These are phyloP conservation scores for Saccharomycopsis sp. DNA, from an alignment of 805 yeast species.

Conservation along the genomic window DNA sequence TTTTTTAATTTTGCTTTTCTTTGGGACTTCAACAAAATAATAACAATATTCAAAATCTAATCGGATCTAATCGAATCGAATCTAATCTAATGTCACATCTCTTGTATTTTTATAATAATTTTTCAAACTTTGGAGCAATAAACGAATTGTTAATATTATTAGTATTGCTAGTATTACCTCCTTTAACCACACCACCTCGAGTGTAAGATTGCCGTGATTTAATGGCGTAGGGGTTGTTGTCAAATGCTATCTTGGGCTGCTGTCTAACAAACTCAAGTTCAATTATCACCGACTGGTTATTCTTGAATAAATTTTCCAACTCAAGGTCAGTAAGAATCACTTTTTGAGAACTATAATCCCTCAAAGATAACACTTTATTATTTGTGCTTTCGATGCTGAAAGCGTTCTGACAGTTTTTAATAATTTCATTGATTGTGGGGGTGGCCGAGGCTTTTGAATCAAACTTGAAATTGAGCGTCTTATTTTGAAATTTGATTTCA, in stretches of 20 bases:
- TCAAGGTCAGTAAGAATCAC: constrained; percentile 15
- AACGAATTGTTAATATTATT: background rate
- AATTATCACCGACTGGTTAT: constrained; percentile 1
- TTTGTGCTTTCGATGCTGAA: constrained; percentile 41
- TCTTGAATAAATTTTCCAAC: constrained; percentile 11
- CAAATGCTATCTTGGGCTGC: background rate
- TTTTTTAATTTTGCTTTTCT: too few species aligned
- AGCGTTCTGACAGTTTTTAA: constrained; percentile 69
- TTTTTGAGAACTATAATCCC: background rate
- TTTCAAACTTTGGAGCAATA: constrained; percentile 16
- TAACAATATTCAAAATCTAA: too few species aligned
- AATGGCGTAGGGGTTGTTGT: constrained; percentile 10
- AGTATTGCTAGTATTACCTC: too few species aligned
- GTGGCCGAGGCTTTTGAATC: constrained; percentile 62
- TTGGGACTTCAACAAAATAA: too few species aligned
- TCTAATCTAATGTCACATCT: too few species aligned
- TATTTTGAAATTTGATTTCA: constrained; percentile 43
- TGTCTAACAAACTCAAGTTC: constrained; percentile 6
- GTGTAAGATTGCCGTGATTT: constrained; percentile 8
- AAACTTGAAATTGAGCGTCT: constrained; percentile 57
- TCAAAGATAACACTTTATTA: constrained; percentile 2
- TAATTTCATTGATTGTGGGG: constrained; percentile 71
- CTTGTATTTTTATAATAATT: constrained; percentile 9
- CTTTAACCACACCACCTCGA: too few species aligned
- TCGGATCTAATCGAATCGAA: too few species aligned